Percentiles rank a stretch among this genome's conserved stretches.
phyloP scores from a whole-genome alignment of 2,329 filamentous ascomycete species.

The Colletotrichum costaricense region DNA sequence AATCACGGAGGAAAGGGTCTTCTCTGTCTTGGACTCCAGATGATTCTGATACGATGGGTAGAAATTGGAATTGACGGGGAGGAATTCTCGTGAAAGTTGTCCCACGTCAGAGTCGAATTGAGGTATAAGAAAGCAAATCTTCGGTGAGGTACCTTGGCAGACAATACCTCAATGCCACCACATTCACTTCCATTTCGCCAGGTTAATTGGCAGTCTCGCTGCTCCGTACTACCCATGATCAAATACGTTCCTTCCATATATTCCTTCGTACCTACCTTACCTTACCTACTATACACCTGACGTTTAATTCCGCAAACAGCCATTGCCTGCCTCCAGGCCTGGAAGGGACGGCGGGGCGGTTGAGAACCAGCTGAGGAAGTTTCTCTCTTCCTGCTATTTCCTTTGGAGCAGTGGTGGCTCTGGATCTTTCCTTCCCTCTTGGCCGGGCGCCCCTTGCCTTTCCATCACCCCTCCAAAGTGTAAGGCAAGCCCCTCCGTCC shows the following conservation, averaged over 20 bases:
- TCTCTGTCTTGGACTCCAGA: no score
- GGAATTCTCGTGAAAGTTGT: not conserved
- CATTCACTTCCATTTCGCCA: not conserved
- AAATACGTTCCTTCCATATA: not conserved
- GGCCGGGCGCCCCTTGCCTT: conserved; percentile 11
- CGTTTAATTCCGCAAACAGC: not conserved
- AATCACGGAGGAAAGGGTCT: not conserved
- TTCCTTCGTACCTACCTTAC: not conserved
- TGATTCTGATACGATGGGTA: not conserved
- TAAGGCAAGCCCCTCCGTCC: not conserved
- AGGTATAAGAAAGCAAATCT: no score
- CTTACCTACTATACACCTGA: not conserved
- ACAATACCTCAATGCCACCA: not conserved
- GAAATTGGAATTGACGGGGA: not conserved
- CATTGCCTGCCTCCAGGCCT: not conserved
- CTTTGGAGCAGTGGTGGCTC: not conserved
- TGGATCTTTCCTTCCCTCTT: not conserved
- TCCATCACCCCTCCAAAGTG: not conserved
- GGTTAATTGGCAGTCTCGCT: not conserved
- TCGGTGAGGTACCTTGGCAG: no score
- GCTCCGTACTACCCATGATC: not conserved
- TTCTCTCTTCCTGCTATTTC: not conserved
- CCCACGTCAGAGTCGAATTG: not conserved
- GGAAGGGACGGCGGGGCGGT: not conserved
- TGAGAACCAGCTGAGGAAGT: not conserved